Conservation (phyloP, 495 filamentous ascomycete species). For the Aspergillus incahuasiensis region DNA sequence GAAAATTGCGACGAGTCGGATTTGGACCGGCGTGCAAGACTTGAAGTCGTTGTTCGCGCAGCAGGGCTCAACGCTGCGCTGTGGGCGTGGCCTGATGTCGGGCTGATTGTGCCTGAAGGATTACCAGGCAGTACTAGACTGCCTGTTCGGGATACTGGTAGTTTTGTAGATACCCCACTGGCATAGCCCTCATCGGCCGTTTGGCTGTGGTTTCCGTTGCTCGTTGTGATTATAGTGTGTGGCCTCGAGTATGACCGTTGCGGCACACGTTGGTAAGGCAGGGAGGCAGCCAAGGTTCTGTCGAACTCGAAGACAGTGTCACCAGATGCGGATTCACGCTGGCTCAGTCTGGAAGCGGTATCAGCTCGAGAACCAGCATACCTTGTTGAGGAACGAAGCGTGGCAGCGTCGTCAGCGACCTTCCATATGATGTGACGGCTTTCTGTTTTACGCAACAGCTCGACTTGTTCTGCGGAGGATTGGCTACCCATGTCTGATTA, state of each 20-base stretch:
- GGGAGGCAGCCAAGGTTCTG: slow-evolving; percentile 10
- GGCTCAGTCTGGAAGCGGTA: slow-evolving; percentile 25
- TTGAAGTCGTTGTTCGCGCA: no score
- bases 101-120: no score
- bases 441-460: slow-evolving; percentile 30
- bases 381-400: slow-evolving; percentile 30
- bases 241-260: no score
- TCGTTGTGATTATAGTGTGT: background rate
- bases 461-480: slow-evolving; percentile 31
- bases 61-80: no score
- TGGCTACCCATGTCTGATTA: slow-evolving; percentile 17
- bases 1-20: no score
- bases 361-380: slow-evolving; percentile 23
- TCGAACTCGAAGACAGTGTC: slow-evolving; percentile 35
- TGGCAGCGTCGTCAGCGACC: slow-evolving; percentile 38
- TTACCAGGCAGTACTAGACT: no score
- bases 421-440: slow-evolving; percentile 37
- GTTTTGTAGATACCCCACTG: slow-evolving; percentile 14
- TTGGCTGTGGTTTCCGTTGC: slow-evolving; percentile 9
- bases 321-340: slow-evolving; percentile 26
- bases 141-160: slow-evolving; percentile 5
- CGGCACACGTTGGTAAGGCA: no score
- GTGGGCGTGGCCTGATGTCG: no score
- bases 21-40: no score
- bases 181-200: slow-evolving; percentile 25